Conservation (phyloP, 2,329 filamentous ascomycete genomes). For the Alternaria gansuensis region DNA sequence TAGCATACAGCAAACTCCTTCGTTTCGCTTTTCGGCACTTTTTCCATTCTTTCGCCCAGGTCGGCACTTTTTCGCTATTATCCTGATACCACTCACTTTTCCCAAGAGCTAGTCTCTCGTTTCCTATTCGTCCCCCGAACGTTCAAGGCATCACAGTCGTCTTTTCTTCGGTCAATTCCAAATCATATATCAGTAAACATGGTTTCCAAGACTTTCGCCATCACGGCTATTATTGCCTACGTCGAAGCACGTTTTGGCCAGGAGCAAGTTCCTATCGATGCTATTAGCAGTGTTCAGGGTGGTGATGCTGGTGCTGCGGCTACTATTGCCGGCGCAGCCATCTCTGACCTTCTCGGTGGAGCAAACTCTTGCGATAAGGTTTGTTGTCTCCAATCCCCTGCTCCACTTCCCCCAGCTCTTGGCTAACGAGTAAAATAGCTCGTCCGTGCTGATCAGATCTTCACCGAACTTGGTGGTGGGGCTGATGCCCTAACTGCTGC, state of each 20-base stretch:
- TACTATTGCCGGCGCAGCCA: conserved; percentile 69
- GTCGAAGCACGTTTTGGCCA: conserved; percentile 65
- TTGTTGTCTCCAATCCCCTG: conserved; percentile 16
- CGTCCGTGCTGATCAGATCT: conserved; percentile 69
- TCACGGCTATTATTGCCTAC: conserved; percentile 47
- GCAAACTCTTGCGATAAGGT: conserved; percentile 73
- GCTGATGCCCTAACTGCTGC: conserved; percentile 69
- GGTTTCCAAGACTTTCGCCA: conserved; percentile 46
- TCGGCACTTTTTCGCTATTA: conserved; percentile 31
- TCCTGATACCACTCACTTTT: conserved; percentile 20
- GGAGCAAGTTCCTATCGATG: conserved; percentile 67
- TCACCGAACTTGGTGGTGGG: conserved; percentile 67
- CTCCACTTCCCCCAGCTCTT: neutral
- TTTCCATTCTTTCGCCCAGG: conserved; percentile 44
- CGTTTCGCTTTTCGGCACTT: conserved; percentile 29
- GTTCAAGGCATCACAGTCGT: conserved; percentile 6
- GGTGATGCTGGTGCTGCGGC: conserved; percentile 68
- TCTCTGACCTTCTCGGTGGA: conserved; percentile 69
- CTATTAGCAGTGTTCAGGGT: conserved; percentile 62
- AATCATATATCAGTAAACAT: conserved; percentile 34
- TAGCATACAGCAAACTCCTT: conserved; percentile 33
- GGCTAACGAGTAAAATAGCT: conserved; percentile 57
- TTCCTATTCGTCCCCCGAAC: neutral
- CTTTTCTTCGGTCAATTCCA: conserved; percentile 3
- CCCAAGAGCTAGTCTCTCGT: conserved; percentile 50